Conservation (phyloP, 192 early-diverging fungal species). For the Polychytrium aggregatum region DNA sequence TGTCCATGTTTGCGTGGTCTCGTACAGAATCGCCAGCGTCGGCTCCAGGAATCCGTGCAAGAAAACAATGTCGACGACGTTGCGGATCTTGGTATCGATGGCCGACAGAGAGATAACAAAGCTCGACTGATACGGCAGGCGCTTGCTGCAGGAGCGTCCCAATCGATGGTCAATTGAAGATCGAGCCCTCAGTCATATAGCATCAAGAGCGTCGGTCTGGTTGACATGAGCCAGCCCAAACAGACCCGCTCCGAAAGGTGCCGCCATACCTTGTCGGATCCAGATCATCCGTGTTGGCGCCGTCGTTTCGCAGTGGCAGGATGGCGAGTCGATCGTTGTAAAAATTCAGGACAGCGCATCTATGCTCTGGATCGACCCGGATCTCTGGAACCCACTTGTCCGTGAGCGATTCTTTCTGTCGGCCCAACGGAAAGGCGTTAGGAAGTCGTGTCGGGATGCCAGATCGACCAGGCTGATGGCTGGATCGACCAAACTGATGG, state of each 20-base stretch:
- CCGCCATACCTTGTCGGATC: no score
- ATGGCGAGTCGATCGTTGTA: slow-evolving; percentile 84
- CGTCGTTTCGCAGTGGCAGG: slow-evolving; percentile 68
- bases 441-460: no score
- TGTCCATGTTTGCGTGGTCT: slow-evolving; percentile 76
- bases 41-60: slow-evolving; percentile 87
- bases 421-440: not conserved
- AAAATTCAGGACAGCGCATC: slow-evolving; percentile 81
- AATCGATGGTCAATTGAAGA: no score
- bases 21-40: slow-evolving; percentile 86
- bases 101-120: slow-evolving; percentile 24
- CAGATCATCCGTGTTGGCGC: slow-evolving; percentile 22
- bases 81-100: slow-evolving; percentile 45
- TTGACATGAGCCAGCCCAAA: no score
- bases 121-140: slow-evolving; percentile 30
- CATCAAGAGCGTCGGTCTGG: no score
- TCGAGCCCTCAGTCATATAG: no score
- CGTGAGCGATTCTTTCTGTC: slow-evolving; percentile 53
- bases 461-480: not conserved
- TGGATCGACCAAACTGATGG: not conserved
- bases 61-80: slow-evolving; percentile 83
- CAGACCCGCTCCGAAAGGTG: no score
- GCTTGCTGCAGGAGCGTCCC: slow-evolving; percentile 17
- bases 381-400: slow-evolving; percentile 53
- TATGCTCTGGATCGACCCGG: slow-evolving; percentile 69